Percentiles rank a stretch among this genome's conserved stretches.
phyloP scores from a whole-genome alignment of 2,329 filamentous ascomycete species.

The Fusarium sp. region DNA sequence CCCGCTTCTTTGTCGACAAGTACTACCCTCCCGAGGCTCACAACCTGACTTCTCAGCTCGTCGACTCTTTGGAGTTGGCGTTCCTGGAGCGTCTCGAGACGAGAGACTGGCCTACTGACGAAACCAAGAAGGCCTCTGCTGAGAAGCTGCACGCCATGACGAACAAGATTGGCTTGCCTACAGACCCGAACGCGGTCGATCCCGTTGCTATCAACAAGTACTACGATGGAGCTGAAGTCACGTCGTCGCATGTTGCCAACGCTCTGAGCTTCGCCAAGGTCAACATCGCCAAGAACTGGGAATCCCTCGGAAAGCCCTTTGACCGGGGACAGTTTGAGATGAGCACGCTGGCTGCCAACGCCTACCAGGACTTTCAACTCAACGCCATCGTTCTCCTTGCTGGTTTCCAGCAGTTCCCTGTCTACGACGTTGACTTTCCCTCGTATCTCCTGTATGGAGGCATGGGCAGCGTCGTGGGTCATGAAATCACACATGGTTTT shows the following conservation, averaged over 20 bases:
- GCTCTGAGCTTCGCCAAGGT: conserved; percentile 63
- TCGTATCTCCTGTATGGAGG: conserved; percentile 76
- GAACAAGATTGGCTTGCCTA: conserved; percentile 77
- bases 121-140: conserved; percentile 69
- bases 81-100: conserved; percentile 70
- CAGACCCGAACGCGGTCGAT: conserved; percentile 71
- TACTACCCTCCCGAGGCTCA: conserved; percentile 76
- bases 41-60: conserved; percentile 74
- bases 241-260: conserved; percentile 69
- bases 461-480: conserved; percentile 74
- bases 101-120: conserved; percentile 73
- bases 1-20: conserved; percentile 77
- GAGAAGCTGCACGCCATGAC: conserved; percentile 75
- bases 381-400: conserved; percentile 73
- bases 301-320: conserved; percentile 68
- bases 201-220: conserved; percentile 66
- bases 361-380: conserved; percentile 72
- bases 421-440: conserved; percentile 73
- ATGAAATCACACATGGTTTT: conserved; percentile 78
- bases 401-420: conserved; percentile 76
- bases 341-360: conserved; percentile 72
- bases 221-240: conserved; percentile 65
- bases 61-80: conserved; percentile 76
- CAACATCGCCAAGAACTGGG: conserved; percentile 64
- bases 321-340: conserved; percentile 71